These are phyloP conservation scores for Dictyostelium gargantuum DNA, from an alignment of 208 protist genomes.

Conservation along the genomic window DNA sequence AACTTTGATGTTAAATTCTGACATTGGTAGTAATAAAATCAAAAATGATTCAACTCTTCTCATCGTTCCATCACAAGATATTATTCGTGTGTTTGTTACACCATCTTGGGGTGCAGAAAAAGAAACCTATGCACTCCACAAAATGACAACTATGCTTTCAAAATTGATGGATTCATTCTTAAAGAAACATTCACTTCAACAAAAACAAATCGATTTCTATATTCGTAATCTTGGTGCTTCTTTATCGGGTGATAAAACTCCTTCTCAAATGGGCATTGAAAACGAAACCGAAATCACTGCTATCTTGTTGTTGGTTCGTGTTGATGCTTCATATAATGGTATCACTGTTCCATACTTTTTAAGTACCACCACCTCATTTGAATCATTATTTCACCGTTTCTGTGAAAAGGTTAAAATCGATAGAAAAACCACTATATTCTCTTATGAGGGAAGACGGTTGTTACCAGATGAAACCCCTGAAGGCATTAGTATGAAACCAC, in stretches of 20 bases:
- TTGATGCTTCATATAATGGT: not conserved
- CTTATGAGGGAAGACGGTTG: not conserved
- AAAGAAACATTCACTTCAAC: constrained; percentile 5
- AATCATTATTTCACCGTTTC: constrained; percentile 38
- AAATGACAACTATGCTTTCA: not conserved
- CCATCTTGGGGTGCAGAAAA: constrained; percentile 28
- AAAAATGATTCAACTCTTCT: not conserved
- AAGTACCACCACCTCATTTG: constrained; percentile 5
- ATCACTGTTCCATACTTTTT: constrained; percentile 23
- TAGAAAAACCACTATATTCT: not conserved
- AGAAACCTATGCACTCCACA: constrained; percentile 54
- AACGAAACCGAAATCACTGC: not conserved
- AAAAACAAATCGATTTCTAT: constrained; percentile 15
- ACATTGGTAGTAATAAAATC: constrained; percentile 23
- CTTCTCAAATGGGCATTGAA: not conserved
- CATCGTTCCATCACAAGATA: constrained; percentile 41
- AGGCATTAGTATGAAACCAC: constrained; percentile 6
- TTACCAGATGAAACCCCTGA: constrained; percentile 24
- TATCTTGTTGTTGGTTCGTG: not conserved
- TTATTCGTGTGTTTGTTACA: constrained; percentile 20
- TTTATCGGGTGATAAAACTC: not conserved
- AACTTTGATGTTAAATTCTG: not conserved
- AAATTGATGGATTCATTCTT: constrained; percentile 51
- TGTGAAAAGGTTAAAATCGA: not conserved
- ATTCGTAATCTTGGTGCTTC: no score